phyloP scores from a whole-genome alignment of 2,329 filamentous ascomycete species.

The Pestalotiopsis sp. region DNA sequence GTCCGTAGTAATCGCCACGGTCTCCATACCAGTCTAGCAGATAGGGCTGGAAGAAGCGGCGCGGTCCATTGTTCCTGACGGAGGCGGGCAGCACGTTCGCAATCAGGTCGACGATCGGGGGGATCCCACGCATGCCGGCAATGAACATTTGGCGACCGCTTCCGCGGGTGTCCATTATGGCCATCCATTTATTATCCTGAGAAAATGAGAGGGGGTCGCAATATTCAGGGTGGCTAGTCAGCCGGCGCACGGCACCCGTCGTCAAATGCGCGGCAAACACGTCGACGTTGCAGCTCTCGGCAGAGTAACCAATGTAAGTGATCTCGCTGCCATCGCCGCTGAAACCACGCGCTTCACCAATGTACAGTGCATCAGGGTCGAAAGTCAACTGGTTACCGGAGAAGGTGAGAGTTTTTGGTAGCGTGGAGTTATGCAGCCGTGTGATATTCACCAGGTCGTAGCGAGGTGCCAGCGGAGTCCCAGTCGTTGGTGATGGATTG shows the following conservation, averaged over 20 bases:
- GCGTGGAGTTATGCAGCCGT: constrained; percentile 30
- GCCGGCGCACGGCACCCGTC: background rate
- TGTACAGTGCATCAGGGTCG: constrained; percentile 32
- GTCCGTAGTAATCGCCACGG: constrained; percentile 45
- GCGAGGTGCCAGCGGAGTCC: constrained; percentile 29
- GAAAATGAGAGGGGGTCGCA: constrained; percentile 24
- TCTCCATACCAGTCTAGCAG: constrained; percentile 47
- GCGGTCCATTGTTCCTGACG: constrained; percentile 46
- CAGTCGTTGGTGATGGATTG: constrained; percentile 35
- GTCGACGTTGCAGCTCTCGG: constrained; percentile 1
- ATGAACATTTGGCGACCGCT: constrained; percentile 43
- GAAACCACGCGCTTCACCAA: constrained; percentile 49
- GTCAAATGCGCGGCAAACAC: background rate
- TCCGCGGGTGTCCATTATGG: constrained; percentile 46
- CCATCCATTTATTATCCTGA: constrained; percentile 43
- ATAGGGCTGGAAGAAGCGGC: constrained; percentile 49
- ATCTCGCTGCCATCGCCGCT: constrained; percentile 42
- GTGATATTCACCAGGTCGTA: constrained; percentile 45
- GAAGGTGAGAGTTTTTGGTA: constrained; percentile 21
- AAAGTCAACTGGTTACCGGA: constrained; percentile 31
- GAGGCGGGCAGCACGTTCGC: constrained; percentile 31
- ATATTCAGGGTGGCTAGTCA: background rate
- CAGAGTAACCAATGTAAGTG: constrained; percentile 38
- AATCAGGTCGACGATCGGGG: background rate
- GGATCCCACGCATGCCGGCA: constrained; percentile 36